These are phyloP conservation scores for Fraxinus excelsior DNA, from an alignment of 257 asterid species.

Conservation along the genomic window DNA sequence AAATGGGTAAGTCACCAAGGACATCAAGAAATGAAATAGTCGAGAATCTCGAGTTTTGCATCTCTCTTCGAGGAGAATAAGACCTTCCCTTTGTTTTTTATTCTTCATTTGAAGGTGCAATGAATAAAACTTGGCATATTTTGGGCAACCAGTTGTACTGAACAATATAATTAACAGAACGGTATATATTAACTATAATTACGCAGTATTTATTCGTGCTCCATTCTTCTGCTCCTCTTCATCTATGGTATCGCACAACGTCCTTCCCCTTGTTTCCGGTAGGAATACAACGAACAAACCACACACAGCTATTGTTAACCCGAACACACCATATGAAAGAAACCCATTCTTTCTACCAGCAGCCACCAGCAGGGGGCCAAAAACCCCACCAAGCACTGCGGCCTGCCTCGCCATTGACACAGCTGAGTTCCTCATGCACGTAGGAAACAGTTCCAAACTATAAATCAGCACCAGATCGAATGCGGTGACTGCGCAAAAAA, in stretches of 20 bases:
- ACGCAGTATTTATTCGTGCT: background rate
- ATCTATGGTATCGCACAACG: constrained; percentile 29
- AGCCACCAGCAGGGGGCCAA: constrained; percentile 34
- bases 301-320: constrained; percentile 14
- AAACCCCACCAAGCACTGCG: constrained; percentile 27
- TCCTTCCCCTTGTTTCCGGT: constrained; percentile 35
- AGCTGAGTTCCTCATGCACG: constrained; percentile 40
- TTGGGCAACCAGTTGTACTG: no score
- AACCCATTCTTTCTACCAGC: constrained; percentile 20
- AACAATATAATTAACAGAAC: background rate
- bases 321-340: constrained; percentile 31
- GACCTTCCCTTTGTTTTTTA: no score
- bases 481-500: constrained; percentile 24
- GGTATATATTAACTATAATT: background rate
- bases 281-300: constrained; percentile 30
- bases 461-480: constrained; percentile 18
- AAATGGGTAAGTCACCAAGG: no score
- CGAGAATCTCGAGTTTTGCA: no score
- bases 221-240: constrained; percentile 26
- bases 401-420: constrained; percentile 37
- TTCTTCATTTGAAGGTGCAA: background rate
- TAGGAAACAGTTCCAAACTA: constrained; percentile 38
- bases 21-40: no score
- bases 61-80: no score
- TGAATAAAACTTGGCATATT: no score